Evolutionary conservation across 2,329 filamentous ascomycete species (phyloP).

Genomic region (Xylariales sp.): DNA sequence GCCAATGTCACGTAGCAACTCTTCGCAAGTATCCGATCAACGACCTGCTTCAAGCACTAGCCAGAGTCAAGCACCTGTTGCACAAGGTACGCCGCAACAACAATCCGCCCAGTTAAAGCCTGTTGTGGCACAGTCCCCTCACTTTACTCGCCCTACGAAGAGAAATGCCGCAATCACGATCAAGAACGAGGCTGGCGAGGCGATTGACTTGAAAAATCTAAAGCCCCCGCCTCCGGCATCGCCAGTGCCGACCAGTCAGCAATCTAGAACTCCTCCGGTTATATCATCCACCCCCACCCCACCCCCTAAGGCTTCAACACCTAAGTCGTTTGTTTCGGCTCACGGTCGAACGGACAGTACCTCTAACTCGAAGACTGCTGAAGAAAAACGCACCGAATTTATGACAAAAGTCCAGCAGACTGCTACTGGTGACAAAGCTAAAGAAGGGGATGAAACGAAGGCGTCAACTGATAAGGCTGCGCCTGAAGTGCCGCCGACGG

Average conservation of each 20-base stretch:
- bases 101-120: conserved; percentile 68
- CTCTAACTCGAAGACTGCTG: conserved; percentile 75
- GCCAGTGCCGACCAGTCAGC: conserved; percentile 64
- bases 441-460: conserved; percentile 58
- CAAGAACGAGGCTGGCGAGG: conserved; percentile 84
- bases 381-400: conserved; percentile 86
- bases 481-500: conserved; percentile 43
- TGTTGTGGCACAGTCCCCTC: conserved; percentile 56
- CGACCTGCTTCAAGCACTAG: conserved; percentile 72
- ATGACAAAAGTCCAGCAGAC: conserved; percentile 80
- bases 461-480: conserved; percentile 49
- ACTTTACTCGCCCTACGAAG: conserved; percentile 62
- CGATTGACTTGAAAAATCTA: conserved; percentile 74
- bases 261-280: conserved; percentile 74
- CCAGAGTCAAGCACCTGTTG: conserved; percentile 70
- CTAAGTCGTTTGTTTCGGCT: conserved; percentile 60
- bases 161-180: conserved; percentile 85
- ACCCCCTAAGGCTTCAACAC: conserved; percentile 78
- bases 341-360: conserved; percentile 79
- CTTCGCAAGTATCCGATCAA: conserved; percentile 79
- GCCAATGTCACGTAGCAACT: conserved; percentile 81
- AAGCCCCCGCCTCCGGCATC: conserved; percentile 64
- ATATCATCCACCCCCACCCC: conserved; percentile 82
- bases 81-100: conserved; percentile 70
- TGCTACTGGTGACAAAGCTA: conserved; percentile 57